Evolutionary conservation across 768 basidiomycete species (phyloP), one percentile per base, ranked within the genome.

Genomic region (Steccherinum ochraceum): DNA sequence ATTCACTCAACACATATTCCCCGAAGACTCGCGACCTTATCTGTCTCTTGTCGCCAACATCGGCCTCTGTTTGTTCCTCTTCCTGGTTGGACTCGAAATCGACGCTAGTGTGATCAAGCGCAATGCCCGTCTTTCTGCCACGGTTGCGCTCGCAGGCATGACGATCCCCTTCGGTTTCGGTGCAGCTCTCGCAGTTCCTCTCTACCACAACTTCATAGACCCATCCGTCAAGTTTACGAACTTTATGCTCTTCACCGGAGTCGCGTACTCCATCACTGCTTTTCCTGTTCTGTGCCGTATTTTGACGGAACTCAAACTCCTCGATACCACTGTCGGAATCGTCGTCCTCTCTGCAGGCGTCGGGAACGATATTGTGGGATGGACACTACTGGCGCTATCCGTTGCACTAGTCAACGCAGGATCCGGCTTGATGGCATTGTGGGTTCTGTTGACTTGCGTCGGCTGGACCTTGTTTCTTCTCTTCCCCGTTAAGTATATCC

Each of bases 211-310:
- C 5, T 97, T 94, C 68, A 78, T 91, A 56, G 77, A 85, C 61
- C 66, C 70, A 1, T 72, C 68, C 43, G 75, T 85, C 45, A 75
- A 82, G 48, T 95, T 93, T 66, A 85, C 89, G 0, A 76, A 95
- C 64, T 98, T 98, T 67, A 83, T 96, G 79, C 81, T 99, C 30
- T 97, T 98, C 68, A 83, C 89, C 10, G 93, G 91, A 12, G 91
- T 94, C 19, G 92, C 93, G 0, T 93, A 84, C 69, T 85, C 86
- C 2, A 92, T 92, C 60, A 91, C 89, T 0, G 89, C 89, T 0
- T 89, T 92, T 55, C 89, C 91, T 0, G 86, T 93, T 1, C 72
- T 93, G 5, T 91, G 88, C 66, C 77, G 93, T 55, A 88, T 96
- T 67, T 72, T 97, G 42, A 88, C 87, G 1, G 93, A 96, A 63